A percentile compares a stretch with the other conserved stretches of the same genome.
phyloP scores from a whole-genome alignment of 192 early-diverging fungal genomes.

The Geranomyces michiganensis region DNA sequence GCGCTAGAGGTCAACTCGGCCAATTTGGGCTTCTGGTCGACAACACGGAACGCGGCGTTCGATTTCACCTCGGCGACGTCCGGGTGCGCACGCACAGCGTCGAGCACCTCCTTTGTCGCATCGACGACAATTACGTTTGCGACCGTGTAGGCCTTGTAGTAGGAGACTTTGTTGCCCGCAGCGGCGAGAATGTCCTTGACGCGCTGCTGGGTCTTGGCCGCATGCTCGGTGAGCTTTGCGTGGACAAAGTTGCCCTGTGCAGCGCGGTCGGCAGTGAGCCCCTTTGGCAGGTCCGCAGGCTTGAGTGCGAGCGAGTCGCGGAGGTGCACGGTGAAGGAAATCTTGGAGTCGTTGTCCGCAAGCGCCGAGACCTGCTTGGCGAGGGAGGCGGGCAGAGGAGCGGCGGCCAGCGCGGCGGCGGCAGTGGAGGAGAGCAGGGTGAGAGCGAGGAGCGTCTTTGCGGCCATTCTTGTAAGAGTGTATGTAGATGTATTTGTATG shows the following conservation, averaged over 20 bases:
- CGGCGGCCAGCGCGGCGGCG: not conserved
- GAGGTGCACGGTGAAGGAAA: constrained; percentile 12
- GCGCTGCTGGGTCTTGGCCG: not conserved
- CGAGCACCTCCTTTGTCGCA: constrained; percentile 5
- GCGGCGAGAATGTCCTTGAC: not conserved
- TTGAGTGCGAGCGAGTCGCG: not conserved
- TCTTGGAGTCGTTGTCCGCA: not conserved
- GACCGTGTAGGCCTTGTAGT: constrained; percentile 6
- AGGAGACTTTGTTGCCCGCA: constrained; percentile 4
- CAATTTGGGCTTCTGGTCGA: not conserved
- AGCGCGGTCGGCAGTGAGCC: not conserved
- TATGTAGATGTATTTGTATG: too few relatives aligned
- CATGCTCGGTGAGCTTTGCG: not conserved
- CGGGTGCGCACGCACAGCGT: not conserved
- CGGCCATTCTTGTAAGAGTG: constrained; percentile 6
- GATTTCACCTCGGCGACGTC: constrained; percentile 8
- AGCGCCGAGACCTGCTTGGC: not conserved
- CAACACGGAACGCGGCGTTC: constrained; percentile 7
- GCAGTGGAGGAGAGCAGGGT: not conserved
- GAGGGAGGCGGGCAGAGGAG: not conserved
- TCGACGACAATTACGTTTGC: constrained; percentile 17
- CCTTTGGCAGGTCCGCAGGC: not conserved
- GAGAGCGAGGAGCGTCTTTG: constrained; percentile 15
- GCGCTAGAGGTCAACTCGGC: not conserved
- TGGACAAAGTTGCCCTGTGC: constrained; percentile 7